Evolutionary conservation across 345 rosid genomes (phyloP).

Genomic region (Anacardium occidentale): DNA sequence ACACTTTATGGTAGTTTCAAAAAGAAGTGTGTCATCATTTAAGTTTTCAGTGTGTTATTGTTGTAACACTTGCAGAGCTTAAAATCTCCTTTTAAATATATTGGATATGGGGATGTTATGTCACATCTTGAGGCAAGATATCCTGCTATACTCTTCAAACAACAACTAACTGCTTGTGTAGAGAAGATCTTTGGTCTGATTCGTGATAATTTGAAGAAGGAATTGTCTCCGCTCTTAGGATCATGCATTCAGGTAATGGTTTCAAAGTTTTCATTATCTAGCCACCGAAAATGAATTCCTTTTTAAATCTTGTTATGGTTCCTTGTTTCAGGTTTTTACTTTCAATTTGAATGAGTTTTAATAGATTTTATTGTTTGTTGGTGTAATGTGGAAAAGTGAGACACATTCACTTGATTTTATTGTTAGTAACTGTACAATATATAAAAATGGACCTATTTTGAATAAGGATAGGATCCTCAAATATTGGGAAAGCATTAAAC

Average conservation of each 20-base stretch:
- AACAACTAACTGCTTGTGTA: slow-evolving; percentile 94
- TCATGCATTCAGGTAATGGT: slow-evolving; percentile 82
- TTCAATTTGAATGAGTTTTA: not conserved
- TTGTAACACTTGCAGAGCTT: slow-evolving; percentile 51
- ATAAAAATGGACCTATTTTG: too few species aligned
- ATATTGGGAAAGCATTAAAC: too few species aligned
- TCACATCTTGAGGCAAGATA: slow-evolving; percentile 94
- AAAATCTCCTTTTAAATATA: slow-evolving; percentile 76
- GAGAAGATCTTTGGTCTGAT: slow-evolving; percentile 98
- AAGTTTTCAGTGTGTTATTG: not conserved
- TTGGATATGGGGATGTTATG: slow-evolving; percentile 68
- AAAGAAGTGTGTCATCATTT: too few species aligned
- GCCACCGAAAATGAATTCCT: not conserved
- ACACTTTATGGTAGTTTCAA: not conserved
- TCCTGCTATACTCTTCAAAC: slow-evolving; percentile 91
- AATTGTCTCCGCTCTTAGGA: slow-evolving; percentile 73
- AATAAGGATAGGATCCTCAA: too few species aligned
- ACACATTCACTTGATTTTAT: too few species aligned
- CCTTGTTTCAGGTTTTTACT: not conserved
- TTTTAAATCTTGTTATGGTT: not conserved
- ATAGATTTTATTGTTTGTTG: not conserved
- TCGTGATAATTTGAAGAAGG: slow-evolving; percentile 94
- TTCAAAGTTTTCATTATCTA: not conserved
- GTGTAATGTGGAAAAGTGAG: too few species aligned
- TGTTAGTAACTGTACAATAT: too few species aligned